phyloP scores from a whole-genome alignment of 1,139 yeast species.

The Kodamaea sp. region DNA sequence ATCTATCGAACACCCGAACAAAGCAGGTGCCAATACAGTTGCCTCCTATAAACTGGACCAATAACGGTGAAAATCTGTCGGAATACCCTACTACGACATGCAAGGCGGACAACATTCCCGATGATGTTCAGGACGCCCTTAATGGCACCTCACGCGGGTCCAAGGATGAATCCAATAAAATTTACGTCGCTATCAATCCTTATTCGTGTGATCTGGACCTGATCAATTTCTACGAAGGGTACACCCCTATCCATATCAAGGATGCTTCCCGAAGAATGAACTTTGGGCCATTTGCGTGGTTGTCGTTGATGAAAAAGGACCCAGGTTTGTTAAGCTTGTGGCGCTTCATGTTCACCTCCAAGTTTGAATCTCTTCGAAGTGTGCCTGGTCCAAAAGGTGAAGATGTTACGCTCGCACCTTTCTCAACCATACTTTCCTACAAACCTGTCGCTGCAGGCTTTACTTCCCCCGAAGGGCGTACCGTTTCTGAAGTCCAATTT shows the following conservation, averaged over 20 bases:
- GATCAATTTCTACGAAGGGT: conserved; percentile 23
- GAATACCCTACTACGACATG: too few species aligned
- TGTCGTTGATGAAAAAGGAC: conserved; percentile 28
- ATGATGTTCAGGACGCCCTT: too few species aligned
- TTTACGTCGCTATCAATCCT: conserved; percentile 31
- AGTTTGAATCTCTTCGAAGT: background rate
- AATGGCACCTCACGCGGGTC: too few species aligned
- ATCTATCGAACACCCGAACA: background rate
- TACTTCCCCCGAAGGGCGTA: background rate
- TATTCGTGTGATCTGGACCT: conserved; percentile 14
- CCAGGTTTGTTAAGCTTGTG: conserved; percentile 17
- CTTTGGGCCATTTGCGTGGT: conserved; percentile 34
- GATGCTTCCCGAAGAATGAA: conserved; percentile 20
- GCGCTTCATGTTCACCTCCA: conserved; percentile 13
- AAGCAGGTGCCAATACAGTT: conserved; percentile 11
- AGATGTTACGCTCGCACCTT: background rate
- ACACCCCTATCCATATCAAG: conserved; percentile 25
- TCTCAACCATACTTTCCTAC: background rate
- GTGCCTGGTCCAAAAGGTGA: background rate
- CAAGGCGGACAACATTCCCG: too few species aligned
- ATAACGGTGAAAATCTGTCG: too few species aligned
- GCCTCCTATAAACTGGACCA: conserved; percentile 12
- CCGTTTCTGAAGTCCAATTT: conserved; percentile 8
- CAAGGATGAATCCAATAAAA: conserved; percentile 11
- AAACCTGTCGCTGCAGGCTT: background rate